Evolutionary conservation across 805 yeast species (phyloP).

Genomic region (Monosporozyma siamensis): DNA sequence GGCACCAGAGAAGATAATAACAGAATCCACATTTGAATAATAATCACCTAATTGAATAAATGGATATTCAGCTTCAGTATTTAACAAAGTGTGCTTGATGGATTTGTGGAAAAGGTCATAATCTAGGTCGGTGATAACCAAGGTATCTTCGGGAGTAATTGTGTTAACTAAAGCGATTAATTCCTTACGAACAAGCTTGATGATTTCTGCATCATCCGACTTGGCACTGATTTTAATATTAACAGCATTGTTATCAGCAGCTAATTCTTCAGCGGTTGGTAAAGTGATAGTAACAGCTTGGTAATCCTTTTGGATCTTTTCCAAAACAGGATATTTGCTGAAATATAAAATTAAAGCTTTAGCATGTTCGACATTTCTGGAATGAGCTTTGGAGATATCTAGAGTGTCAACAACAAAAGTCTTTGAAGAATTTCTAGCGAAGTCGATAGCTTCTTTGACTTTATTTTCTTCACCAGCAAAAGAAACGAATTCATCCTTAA

Average conservation of each 20-base stretch:
- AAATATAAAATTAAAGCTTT: slow-evolving; percentile 63
- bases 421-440: slow-evolving; percentile 52
- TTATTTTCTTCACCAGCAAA: slow-evolving; percentile 57
- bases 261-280: slow-evolving; percentile 40
- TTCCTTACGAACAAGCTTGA: slow-evolving; percentile 57
- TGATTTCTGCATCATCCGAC: slow-evolving; percentile 38
- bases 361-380: slow-evolving; percentile 70
- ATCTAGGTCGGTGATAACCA: slow-evolving; percentile 54
- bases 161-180: slow-evolving; percentile 66
- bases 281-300: slow-evolving; percentile 39
- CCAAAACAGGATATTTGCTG: slow-evolving; percentile 38
- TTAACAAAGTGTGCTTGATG: slow-evolving; percentile 19
- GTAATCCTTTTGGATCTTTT: slow-evolving; percentile 32
- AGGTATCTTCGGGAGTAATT: slow-evolving; percentile 57
- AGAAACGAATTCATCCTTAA: slow-evolving; percentile 41
- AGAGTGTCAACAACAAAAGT: slow-evolving; percentile 54
- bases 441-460: slow-evolving; percentile 51
- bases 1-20: slow-evolving; percentile 46
- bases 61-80: slow-evolving; percentile 36
- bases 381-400: slow-evolving; percentile 85
- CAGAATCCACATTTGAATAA: slow-evolving; percentile 36
- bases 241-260: slow-evolving; percentile 33
- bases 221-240: slow-evolving; percentile 53
- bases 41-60: slow-evolving; percentile 50
- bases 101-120: slow-evolving; percentile 30